Evolutionary conservation across 768 basidiomycete species (phyloP).

Genomic region (Kwoniella europaea): DNA sequence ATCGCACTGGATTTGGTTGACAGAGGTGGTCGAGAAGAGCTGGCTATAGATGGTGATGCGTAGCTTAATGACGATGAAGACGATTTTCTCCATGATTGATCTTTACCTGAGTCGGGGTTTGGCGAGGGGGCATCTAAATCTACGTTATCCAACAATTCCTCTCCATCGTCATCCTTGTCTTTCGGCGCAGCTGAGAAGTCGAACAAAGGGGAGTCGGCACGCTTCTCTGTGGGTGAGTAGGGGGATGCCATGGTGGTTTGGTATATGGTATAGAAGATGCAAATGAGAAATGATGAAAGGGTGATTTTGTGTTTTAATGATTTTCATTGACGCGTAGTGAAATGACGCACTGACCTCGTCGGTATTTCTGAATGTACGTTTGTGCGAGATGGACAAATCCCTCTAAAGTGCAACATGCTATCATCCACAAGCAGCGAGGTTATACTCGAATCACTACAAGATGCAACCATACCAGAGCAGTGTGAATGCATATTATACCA

Average conservation of each 20-base stretch:
- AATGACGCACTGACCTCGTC: slow-evolving; percentile 10
- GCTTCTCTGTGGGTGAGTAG: slow-evolving; percentile 5
- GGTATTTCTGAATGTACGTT: no score
- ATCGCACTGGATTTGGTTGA: slow-evolving; percentile 6
- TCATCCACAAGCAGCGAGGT: background rate
- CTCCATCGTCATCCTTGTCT: slow-evolving; percentile 1
- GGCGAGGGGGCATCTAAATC: slow-evolving; percentile 23
- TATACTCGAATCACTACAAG: no score
- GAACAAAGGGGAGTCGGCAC: slow-evolving; percentile 10
- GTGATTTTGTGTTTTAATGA: background rate
- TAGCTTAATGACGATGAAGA: slow-evolving; percentile 15
- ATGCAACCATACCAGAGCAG: background rate
- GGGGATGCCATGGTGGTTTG: background rate
- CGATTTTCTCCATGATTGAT: slow-evolving; percentile 17
- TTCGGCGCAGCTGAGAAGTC: slow-evolving; percentile 17
- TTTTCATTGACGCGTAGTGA: background rate
- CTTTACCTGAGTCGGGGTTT: slow-evolving; percentile 2
- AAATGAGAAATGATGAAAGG: background rate
- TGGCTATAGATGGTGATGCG: slow-evolving; percentile 11
- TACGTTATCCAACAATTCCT: slow-evolving; percentile 14
- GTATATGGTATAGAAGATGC: background rate
- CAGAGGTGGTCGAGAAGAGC: slow-evolving; percentile 18
- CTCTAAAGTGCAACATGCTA: no score
- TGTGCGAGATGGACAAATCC: no score
- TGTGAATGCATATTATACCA: background rate